phyloP scores from a whole-genome alignment of 2,329 filamentous ascomycete species.

The Hymenoscyphus albidus region DNA sequence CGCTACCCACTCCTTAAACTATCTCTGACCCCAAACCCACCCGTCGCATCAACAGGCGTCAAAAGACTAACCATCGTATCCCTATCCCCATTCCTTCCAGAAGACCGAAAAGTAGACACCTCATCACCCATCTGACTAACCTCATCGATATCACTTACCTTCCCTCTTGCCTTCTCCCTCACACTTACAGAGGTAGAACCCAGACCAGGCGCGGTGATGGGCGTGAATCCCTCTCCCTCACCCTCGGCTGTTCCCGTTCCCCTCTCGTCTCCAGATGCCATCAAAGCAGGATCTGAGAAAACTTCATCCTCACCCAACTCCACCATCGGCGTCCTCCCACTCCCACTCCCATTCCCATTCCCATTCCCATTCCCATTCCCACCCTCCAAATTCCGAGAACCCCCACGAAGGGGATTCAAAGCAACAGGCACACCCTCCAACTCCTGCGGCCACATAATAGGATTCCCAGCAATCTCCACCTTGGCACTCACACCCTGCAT shows the following conservation, averaged over 20 bases:
- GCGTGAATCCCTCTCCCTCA: neutral
- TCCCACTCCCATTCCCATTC: too few species aligned
- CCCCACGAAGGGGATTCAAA: too few species aligned
- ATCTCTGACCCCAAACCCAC: neutral
- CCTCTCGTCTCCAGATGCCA: too few species aligned
- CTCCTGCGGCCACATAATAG: constrained; percentile 30
- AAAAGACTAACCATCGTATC: constrained; percentile 26
- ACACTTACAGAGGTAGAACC: neutral
- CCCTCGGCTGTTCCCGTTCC: too few species aligned
- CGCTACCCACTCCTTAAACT: too few species aligned
- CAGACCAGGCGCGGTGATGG: too few species aligned
- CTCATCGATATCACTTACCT: neutral
- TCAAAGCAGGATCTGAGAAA: too few species aligned
- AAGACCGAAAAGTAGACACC: neutral
- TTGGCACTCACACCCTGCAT: constrained; percentile 20
- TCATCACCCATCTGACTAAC: neutral
- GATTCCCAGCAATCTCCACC: constrained; percentile 26
- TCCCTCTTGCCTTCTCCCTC: neutral
- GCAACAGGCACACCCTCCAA: constrained; percentile 18
- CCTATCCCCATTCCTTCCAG: constrained; percentile 10
- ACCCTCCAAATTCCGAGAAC: too few species aligned
- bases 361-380: too few species aligned
- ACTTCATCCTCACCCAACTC: constrained; percentile 15
- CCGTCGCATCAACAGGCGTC: constrained; percentile 11
- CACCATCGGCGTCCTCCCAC: constrained; percentile 5